A percentile compares a stretch with the other conserved stretches of the same genome.
Evolutionary conservation across 176 grass and related monocot genomes (phyloP).

Genomic region (Bromus sterilis): DNA sequence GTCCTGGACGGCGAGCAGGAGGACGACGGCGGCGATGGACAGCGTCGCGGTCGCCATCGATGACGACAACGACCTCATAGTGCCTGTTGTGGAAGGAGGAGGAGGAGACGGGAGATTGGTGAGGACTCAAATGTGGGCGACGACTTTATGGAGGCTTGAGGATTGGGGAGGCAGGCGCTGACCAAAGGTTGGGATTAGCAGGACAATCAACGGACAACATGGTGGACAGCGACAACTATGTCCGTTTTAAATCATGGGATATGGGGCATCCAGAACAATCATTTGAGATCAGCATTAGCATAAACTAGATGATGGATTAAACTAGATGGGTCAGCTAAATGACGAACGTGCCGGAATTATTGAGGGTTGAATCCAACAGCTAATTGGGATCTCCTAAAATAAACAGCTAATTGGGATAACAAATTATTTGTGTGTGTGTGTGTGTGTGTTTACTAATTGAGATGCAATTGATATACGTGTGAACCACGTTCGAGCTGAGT

Average conservation of each 20-base stretch:
- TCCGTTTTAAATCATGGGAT: background rate
- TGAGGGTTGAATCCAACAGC: background rate
- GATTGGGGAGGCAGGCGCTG: conserved; percentile 15
- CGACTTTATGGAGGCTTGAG: background rate
- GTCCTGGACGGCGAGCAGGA: conserved; percentile 25
- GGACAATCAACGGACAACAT: conserved; percentile 5
- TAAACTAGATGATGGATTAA: conserved; percentile 2
- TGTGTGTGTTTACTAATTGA: too few species aligned
- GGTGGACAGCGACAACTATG: conserved; percentile 9
- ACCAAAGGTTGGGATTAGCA: conserved; percentile 16
- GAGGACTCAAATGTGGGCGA: background rate
- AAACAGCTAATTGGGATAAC: background rate
- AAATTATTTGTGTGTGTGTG: too few species aligned
- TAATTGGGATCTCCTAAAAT: background rate
- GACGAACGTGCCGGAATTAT: background rate
- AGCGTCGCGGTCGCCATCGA: background rate
- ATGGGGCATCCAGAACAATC: background rate
- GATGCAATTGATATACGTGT: background rate
- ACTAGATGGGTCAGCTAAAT: background rate
- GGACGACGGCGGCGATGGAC: conserved; percentile 7
- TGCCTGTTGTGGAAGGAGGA: background rate
- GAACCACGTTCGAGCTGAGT: background rate
- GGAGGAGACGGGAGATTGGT: background rate
- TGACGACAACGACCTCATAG: conserved; percentile 21
- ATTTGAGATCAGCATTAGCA: background rate